Base-by-base conservation (phyloP, 345 rosid species). In the Populus alba region DNA sequence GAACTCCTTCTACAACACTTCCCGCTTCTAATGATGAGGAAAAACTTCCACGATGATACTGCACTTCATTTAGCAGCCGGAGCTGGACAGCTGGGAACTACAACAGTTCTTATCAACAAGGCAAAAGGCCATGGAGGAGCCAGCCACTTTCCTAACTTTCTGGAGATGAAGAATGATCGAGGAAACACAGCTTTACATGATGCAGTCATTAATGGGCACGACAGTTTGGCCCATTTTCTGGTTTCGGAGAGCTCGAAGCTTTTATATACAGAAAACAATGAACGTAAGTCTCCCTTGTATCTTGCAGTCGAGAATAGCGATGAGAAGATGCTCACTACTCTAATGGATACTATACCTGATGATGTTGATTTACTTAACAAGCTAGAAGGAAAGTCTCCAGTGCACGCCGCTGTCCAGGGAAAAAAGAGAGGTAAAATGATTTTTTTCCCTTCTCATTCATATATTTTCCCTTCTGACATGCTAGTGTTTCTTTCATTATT, bases 141-240 rank as follows among this genome's bases (percentile, higher is more conserved):
- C 23, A 9, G 5, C n/a, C 0, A 10, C 38, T 6, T 47, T 47
- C 1, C 7, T 6, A 3, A 22, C 6, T 18, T 51, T 20, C 7
- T 72, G 75, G 11, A 23, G 38, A 33, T 7, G 45, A 49, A 22
- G 38, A 72, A 72, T 23, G 23, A 55, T 6, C 33, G 39, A 31
- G 75, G 65, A 53, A 72, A 72, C 41, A 49, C 75, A 7, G 75
- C 63, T 72, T 51, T 72, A 31, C 75, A 72, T 33, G 75, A 72
- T 6, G 75, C 75, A 53, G 63, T 72, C 22, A 49, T 51, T 23
- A 53, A 49, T 49, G 1, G 41, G 3, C 38, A 3, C 12, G 0
- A 16, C 39, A 25, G 3, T 7, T 27, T 51, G 41, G 75, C 63
- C 38, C 1, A 0, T 7, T 15, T 10, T 22, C 63, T 72, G 4